Base-by-base conservation (phyloP, 2,329 filamentous ascomycete genomes). In the Penicillium rolfsii region DNA sequence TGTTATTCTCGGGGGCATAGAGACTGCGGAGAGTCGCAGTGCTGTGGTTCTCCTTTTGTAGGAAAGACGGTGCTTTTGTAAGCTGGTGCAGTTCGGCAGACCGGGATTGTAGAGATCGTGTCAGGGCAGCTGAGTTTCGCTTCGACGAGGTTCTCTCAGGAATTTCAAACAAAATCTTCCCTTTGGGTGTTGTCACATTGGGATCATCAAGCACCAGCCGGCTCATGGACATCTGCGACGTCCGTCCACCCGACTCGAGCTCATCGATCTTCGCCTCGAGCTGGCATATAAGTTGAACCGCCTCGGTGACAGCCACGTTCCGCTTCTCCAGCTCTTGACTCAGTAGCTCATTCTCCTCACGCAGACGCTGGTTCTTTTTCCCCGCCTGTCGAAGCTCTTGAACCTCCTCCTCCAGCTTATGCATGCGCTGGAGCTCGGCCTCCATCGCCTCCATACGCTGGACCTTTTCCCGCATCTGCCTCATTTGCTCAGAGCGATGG, bases 241-340 rank as follows among this genome's bases (percentile, higher is more conserved):
- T 57, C 24, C 64, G 60, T 24, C 55, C 61, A 35, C 62, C 64
- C 8, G 58, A 59, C 53, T 73, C 72, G 19, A 79, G 60, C 45
- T 72, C 66, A 8, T 78, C 76, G 9, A 79, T 64, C 61, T 73
- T 78, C 5, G 69, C 66, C 70, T 81, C 79, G 4, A 80, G 66
- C 50, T 77, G 74, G 63, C 77, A 80, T 22, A 81, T 81, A 22
- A 80, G 63, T 11, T 76, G 73, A 3, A 80, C 78, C 0, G 79
- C 79, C 59, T 81, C 79, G 16, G 74, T 73, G 8, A 81, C 71
- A 1, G 78, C 79, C 50, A 76, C 71, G 55, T 79, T 75, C 54
- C 77, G 73, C 53, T 73, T 76, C 36, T 77, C 74, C 14, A 80
- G 70, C 45, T 79, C 76, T 8, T 67, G 64, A 40, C 72, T 71